phyloP scores from a whole-genome alignment of 306 rosid species.

The Betula pendula region DNA sequence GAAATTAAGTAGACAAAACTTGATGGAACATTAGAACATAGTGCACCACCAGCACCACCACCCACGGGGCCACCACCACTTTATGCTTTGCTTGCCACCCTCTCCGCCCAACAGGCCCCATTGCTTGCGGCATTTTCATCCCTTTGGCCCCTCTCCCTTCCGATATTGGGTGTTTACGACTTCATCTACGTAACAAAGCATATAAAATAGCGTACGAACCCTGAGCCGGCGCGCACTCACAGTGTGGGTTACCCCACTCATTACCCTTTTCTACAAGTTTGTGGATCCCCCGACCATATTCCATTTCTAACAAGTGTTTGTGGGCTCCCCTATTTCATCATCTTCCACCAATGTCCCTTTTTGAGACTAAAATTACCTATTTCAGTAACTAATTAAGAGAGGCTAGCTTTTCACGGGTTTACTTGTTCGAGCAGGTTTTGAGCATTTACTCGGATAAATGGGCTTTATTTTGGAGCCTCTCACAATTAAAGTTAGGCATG shows the following conservation, averaged over 20 bases:
- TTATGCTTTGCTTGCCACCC: conserved; percentile 20
- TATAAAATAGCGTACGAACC: not conserved
- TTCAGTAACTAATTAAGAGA: too few relatives aligned
- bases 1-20: not conserved
- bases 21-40: not conserved
- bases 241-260: not conserved
- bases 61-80: not conserved
- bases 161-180: not conserved
- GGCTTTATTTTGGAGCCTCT: too few relatives aligned
- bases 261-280: not conserved
- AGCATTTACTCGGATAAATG: too few relatives aligned
- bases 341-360: not conserved
- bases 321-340: not conserved
- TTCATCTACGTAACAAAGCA: not conserved
- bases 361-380: too few relatives aligned
- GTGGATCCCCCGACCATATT: not conserved
- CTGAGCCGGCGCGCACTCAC: not conserved
- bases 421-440: too few relatives aligned
- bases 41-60: not conserved
- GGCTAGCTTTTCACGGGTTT: too few relatives aligned
- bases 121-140: conserved; percentile 11
- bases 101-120: conserved; percentile 23
- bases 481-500: too few relatives aligned
- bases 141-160: not conserved
- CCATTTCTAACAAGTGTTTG: not conserved